These are phyloP conservation scores for Magnusiomyces starmeri DNA, from an alignment of 1,139 yeast genomes.

Conservation along the genomic window DNA sequence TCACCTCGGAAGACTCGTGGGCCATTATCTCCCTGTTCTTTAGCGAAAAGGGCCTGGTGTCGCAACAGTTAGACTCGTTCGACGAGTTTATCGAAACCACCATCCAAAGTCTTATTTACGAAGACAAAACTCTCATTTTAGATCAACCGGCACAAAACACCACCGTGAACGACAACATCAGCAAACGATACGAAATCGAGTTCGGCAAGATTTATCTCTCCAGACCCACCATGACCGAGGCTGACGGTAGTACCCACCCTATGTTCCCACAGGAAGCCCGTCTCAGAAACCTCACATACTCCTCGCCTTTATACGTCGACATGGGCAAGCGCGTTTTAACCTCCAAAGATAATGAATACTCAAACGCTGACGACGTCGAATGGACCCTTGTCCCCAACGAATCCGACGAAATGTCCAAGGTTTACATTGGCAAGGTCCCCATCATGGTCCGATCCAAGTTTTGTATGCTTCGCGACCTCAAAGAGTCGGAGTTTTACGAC, in stretches of 20 bases:
- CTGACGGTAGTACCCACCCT: conserved; percentile 98
- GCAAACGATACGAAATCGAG: conserved; percentile 86
- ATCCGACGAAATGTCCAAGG: conserved; percentile 61
- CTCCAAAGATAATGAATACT: conserved; percentile 61
- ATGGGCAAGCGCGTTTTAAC: conserved; percentile 86
- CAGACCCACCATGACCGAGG: conserved; percentile 97
- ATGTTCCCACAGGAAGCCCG: conserved; percentile 99
- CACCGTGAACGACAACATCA: conserved; percentile 79
- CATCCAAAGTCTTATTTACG: conserved; percentile 93
- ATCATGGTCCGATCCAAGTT: conserved; percentile 95
- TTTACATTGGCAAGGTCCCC: conserved; percentile 93
- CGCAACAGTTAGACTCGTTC: conserved; percentile 96
- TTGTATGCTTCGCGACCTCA: conserved; percentile 84
- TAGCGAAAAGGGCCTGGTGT: conserved; percentile 92
- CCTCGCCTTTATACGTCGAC: conserved; percentile 92
- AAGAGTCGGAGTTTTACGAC: conserved; percentile 92
- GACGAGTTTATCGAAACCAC: conserved; percentile 97
- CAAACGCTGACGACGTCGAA: conserved; percentile 47
- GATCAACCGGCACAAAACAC: conserved; percentile 99
- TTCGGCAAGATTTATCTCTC: conserved; percentile 96
- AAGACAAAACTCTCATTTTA: conserved; percentile 85
- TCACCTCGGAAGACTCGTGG: conserved; percentile 99
- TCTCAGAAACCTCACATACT: conserved; percentile 87
- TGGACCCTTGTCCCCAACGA: conserved; percentile 55
- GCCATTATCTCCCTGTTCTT: conserved; percentile 93